Percentiles rank a stretch among this genome's conserved stretches.
Evolutionary conservation across 2,329 filamentous ascomycete genomes (phyloP).

Genomic region (Diaporthe amygdali): DNA sequence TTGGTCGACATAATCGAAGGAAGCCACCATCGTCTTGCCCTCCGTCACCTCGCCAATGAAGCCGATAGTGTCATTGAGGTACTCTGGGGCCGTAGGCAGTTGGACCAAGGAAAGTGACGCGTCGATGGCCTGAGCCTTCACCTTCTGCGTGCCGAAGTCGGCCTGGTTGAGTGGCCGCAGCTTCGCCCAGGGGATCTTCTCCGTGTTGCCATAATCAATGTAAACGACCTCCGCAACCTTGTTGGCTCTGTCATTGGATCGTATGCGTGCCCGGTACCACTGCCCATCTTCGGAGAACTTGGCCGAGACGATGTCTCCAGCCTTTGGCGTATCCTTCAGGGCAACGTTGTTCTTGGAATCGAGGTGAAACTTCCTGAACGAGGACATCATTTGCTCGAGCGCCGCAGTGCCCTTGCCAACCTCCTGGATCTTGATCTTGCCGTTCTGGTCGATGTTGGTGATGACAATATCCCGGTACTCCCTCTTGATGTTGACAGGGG

Average conservation of each 20-base stretch:
- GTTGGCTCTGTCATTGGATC: conserved; percentile 88
- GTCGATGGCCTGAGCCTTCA: conserved; percentile 87
- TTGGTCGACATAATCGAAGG: conserved; percentile 81
- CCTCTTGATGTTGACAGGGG: conserved; percentile 68
- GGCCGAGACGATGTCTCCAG: conserved; percentile 89
- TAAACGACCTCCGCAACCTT: conserved; percentile 92
- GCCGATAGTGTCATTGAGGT: conserved; percentile 78
- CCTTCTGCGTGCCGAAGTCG: conserved; percentile 80
- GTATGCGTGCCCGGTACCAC: conserved; percentile 93
- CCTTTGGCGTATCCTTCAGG: conserved; percentile 79
- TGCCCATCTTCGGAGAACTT: conserved; percentile 88
- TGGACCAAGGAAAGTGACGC: conserved; percentile 89
- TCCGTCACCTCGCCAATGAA: conserved; percentile 79
- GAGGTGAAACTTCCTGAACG: conserved; percentile 90
- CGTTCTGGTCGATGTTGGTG: conserved; percentile 84
- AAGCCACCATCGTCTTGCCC: conserved; percentile 81
- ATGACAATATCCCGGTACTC: conserved; percentile 96
- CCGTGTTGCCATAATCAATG: conserved; percentile 95
- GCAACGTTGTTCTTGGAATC: conserved; percentile 80
- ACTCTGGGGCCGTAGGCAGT: conserved; percentile 81
- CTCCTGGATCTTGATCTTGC: conserved; percentile 88
- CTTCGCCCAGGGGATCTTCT: conserved; percentile 83
- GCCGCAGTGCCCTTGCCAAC: conserved; percentile 85
- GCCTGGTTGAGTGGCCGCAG: conserved; percentile 81
- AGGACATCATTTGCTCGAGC: conserved; percentile 85